Percentiles rank a stretch among this genome's conserved stretches.
Evolutionary conservation across 1,284 basidiomycete species (phyloP).

Genomic region (Phylloporus gajari): DNA sequence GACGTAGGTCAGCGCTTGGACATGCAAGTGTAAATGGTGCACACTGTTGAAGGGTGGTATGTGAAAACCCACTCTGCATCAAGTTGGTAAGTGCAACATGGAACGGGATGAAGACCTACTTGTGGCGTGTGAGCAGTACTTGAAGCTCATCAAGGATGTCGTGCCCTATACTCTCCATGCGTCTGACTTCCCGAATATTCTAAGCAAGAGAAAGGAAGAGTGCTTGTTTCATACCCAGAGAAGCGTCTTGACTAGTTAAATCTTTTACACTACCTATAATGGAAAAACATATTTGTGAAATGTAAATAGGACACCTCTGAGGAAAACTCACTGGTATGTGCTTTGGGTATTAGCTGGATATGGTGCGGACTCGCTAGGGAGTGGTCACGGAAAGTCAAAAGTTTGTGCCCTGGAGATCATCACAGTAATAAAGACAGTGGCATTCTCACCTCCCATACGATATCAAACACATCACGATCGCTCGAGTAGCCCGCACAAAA

Average conservation of each 20-base stretch:
- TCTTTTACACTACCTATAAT: slow-evolving; percentile 33
- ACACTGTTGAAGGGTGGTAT: slow-evolving; percentile 85
- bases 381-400: slow-evolving; percentile 43
- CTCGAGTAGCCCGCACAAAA: slow-evolving; percentile 37
- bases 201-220: not conserved
- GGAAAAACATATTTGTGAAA: not conserved
- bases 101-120: slow-evolving; percentile 47
- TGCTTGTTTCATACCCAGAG: slow-evolving; percentile 35
- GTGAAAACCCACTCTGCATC: slow-evolving; percentile 80
- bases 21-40: slow-evolving; percentile 83
- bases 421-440: not conserved
- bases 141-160: slow-evolving; percentile 59
- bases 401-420: slow-evolving; percentile 31
- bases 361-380: slow-evolving; percentile 40
- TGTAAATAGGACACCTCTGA: not conserved
- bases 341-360: slow-evolving; percentile 40
- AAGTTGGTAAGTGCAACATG: not conserved
- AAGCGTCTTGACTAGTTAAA: slow-evolving; percentile 29
- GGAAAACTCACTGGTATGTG: slow-evolving; percentile 36
- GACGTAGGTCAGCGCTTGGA: slow-evolving; percentile 75
- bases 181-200: slow-evolving; percentile 49
- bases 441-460: slow-evolving; percentile 42
- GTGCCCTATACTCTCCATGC: slow-evolving; percentile 71
- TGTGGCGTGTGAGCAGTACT: slow-evolving; percentile 53
- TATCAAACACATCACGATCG: slow-evolving; percentile 35